These are phyloP conservation scores for Ceratonia siliqua DNA, from an alignment of 306 rosid species.

Conservation along the genomic window DNA sequence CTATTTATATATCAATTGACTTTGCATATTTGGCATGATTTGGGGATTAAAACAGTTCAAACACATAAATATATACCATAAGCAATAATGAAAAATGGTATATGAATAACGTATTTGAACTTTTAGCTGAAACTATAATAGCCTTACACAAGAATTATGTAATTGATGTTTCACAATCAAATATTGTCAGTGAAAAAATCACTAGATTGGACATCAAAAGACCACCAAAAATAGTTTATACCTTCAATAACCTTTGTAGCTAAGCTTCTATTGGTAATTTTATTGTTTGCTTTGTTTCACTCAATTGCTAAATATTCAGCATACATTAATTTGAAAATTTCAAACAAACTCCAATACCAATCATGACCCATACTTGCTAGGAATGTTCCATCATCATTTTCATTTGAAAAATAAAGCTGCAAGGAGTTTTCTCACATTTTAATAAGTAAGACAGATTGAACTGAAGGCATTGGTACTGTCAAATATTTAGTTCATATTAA, in stretches of 20 bases:
- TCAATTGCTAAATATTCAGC: neutral
- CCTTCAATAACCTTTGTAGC: conserved; percentile 1
- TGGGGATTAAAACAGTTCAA: conserved; percentile 28
- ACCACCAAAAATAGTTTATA: conserved; percentile 14
- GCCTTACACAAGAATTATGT: conserved; percentile 58
- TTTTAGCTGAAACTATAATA: conserved; percentile 99
- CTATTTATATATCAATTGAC: conserved; percentile 22
- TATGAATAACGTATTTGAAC: conserved; percentile 89
- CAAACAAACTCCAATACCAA: neutral
- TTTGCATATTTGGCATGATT: neutral
- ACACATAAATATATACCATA: conserved; percentile 64
- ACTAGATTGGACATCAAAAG: conserved; percentile 7
- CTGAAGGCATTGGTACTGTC: neutral
- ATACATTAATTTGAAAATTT: neutral
- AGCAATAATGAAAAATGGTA: conserved; percentile 86
- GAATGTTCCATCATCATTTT: neutral
- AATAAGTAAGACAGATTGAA: neutral
- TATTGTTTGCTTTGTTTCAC: conserved; percentile 12
- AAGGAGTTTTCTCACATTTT: neutral
- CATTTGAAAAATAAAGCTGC: neutral
- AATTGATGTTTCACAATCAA: conserved; percentile 1
- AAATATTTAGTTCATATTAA: neutral
- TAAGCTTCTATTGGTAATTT: neutral
- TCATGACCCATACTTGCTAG: neutral
- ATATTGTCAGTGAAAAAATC: conserved; percentile 8